These are phyloP conservation scores for Eucalyptus pauciflora DNA, from an alignment of 345 rosid species.

Conservation along the genomic window DNA sequence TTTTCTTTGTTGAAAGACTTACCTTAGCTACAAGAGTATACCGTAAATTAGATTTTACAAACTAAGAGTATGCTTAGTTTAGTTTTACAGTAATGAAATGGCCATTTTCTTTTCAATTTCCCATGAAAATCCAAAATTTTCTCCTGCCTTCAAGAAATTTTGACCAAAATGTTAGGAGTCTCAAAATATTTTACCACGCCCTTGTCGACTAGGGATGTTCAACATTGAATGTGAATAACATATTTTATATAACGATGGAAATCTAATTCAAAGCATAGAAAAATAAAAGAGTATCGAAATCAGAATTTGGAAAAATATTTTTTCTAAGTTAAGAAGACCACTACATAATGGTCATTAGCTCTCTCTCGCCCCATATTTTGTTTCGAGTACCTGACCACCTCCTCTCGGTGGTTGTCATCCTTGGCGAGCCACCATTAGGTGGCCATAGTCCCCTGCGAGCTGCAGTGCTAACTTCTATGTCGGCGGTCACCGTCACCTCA, in stretches of 20 bases:
- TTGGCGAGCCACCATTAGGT: not conserved
- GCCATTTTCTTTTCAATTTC: not conserved
- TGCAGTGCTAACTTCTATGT: fast-evolving
- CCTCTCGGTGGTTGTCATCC: not conserved
- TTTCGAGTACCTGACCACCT: not conserved
- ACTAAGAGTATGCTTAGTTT: not conserved
- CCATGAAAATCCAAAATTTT: not conserved
- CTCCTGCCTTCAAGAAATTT: not conserved
- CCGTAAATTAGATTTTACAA: not conserved
- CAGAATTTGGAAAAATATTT: fast-evolving
- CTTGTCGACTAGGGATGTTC: not conserved
- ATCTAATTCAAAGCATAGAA: not conserved
- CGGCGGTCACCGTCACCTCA: not conserved
- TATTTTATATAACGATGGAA: not conserved
- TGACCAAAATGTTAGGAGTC: not conserved
- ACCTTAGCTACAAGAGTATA: not conserved
- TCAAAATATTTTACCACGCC: not conserved
- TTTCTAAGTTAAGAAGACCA: not conserved
- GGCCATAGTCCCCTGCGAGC: not conserved
- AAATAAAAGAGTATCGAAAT: not conserved
- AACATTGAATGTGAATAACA: not conserved
- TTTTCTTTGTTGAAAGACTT: too few species aligned
- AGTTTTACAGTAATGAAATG: not conserved
- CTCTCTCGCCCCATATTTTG: not conserved
- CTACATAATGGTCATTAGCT: not conserved